Conservation (phyloP, 495 filamentous ascomycete species). For the Coniosporium apollinis region DNA sequence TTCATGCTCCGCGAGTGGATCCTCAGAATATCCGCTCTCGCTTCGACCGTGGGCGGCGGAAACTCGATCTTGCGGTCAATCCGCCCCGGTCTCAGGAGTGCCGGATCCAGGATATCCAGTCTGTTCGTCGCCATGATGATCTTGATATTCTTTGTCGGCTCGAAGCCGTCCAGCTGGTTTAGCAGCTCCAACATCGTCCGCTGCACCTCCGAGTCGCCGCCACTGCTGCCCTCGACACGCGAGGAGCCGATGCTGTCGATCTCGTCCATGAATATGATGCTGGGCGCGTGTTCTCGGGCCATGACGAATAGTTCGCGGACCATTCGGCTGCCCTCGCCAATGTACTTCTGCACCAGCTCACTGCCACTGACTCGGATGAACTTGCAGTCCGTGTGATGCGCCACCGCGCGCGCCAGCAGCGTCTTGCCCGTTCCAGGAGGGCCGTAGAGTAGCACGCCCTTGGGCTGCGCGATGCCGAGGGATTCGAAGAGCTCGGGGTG, state of each 20-base stretch:
- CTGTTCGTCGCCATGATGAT: constrained; percentile 99
- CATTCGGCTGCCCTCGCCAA: constrained; percentile 96
- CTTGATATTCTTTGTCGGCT: constrained; percentile 99
- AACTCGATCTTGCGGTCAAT: constrained; percentile 99
- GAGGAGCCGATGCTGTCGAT: constrained; percentile 98
- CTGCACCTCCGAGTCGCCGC: constrained; percentile 97
- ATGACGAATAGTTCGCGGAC: constrained; percentile 98
- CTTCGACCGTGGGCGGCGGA: constrained; percentile 92
- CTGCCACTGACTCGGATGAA: constrained; percentile 96
- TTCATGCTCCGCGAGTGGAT: constrained; percentile 98
- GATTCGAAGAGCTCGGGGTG: constrained; percentile 98
- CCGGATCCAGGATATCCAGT: constrained; percentile 91
- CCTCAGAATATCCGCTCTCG: constrained; percentile 89
- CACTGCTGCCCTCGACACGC: constrained; percentile 84
- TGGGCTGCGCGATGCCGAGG: constrained; percentile 93
- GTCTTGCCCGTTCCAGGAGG: constrained; percentile 97
- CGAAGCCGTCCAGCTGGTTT: constrained; percentile 97
- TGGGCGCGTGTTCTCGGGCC: constrained; percentile 96
- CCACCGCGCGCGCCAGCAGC: constrained; percentile 82
- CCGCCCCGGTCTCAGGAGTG: constrained; percentile 79
- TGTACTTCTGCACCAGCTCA: constrained; percentile 97
- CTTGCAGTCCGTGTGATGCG: constrained; percentile 95
- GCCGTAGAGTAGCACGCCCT: constrained; percentile 92
- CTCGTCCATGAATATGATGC: constrained; percentile 99
- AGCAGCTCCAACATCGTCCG: constrained; percentile 97